Percentiles rank a stretch among this genome's conserved stretches.
phyloP scores from a whole-genome alignment of 805 yeast genomes.

The Yarrowia porcina region DNA sequence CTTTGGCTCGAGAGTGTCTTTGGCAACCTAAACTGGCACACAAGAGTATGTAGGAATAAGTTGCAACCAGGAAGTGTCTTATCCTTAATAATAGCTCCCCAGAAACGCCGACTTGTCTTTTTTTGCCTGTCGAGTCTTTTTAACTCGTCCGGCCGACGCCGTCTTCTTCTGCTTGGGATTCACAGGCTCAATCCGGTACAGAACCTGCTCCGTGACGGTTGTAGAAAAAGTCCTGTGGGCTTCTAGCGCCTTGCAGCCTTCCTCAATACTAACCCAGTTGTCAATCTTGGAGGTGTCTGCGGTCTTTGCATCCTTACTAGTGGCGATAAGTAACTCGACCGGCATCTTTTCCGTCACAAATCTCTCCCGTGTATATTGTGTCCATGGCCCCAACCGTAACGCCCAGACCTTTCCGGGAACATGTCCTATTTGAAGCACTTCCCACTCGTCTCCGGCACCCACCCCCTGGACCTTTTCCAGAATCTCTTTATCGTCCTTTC shows the following conservation, averaged over 20 bases:
- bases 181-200: slow-evolving; percentile 18
- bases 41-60: too few relatives aligned
- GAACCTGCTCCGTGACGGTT: slow-evolving; percentile 12
- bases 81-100: slow-evolving; percentile 14
- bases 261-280: not conserved
- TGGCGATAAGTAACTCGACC: slow-evolving; percentile 3
- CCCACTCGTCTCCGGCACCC: not conserved
- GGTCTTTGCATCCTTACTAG: slow-evolving; percentile 3
- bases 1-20: not conserved
- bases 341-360: slow-evolving; percentile 16
- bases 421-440: slow-evolving; percentile 5
- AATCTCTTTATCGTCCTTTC: not conserved
- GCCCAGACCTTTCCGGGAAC: slow-evolving; percentile 15
- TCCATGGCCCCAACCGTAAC: slow-evolving; percentile 9
- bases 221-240: not conserved
- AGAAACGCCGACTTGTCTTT: slow-evolving; percentile 17
- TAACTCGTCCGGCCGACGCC: not conserved
- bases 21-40: too few relatives aligned
- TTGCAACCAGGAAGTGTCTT: too few relatives aligned
- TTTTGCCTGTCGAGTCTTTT: slow-evolving; percentile 12
- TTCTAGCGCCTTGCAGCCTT: not conserved
- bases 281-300: not conserved
- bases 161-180: slow-evolving; percentile 7
- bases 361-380: not conserved
- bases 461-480: not conserved